A percentile compares a stretch with the other conserved stretches of the same genome.
Conservation (phyloP, 306 rosid species). For the Vicia villosa region DNA sequence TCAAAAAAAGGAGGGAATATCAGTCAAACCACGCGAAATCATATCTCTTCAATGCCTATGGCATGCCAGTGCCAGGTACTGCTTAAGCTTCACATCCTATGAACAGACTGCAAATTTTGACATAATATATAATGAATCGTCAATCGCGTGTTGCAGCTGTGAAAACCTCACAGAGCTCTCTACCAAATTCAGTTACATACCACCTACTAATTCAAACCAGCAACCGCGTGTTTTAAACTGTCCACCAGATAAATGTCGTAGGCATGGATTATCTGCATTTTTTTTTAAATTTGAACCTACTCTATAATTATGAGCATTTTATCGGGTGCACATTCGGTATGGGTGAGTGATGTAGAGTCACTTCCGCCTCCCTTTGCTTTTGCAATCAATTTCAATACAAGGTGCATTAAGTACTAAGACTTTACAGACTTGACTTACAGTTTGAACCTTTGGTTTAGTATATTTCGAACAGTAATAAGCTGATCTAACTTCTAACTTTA, state of each 20-base stretch:
- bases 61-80: background rate
- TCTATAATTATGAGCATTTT: constrained; percentile 12
- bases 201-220: constrained; percentile 4
- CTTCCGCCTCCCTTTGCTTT: background rate
- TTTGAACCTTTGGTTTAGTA: background rate
- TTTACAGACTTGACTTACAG: background rate
- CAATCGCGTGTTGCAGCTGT: background rate
- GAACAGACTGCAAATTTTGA: constrained; percentile 6
- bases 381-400: constrained; percentile 6
- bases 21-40: constrained; percentile 22
- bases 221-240: background rate
- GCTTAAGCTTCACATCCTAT: constrained; percentile 19
- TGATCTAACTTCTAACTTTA: background rate
- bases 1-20: constrained; percentile 10
- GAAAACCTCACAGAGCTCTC: constrained; percentile 1
- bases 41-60: constrained; percentile 25
- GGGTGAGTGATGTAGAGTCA: constrained; percentile 1
- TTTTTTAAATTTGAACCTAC: background rate
- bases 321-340: background rate
- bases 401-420: background rate
- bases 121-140: constrained; percentile 24
- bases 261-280: background rate
- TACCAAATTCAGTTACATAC: background rate
- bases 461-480: background rate
- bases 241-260: constrained; percentile 4